Conservation (phyloP, 2,329 filamentous ascomycete species). For the Bipolaris victoriae region DNA sequence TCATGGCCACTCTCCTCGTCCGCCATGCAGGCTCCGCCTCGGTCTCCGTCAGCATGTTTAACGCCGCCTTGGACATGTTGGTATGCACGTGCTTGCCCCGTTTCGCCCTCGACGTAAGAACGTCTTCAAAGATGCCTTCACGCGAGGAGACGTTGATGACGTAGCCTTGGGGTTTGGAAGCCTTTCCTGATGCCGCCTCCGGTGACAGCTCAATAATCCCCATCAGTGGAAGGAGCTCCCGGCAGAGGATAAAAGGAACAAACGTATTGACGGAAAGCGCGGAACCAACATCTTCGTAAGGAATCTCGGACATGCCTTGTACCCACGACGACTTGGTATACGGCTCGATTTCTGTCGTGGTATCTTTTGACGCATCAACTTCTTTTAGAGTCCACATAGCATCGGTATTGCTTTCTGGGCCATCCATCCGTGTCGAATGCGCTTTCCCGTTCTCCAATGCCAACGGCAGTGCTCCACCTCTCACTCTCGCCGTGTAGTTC, state of each 20-base stretch:
- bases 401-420: not conserved
- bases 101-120: slow-evolving; percentile 7
- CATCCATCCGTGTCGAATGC: not conserved
- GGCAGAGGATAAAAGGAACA: slow-evolving; percentile 20
- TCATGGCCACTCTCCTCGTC: slow-evolving; percentile 12
- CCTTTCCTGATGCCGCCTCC: not conserved
- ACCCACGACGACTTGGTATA: slow-evolving; percentile 20
- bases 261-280: slow-evolving; percentile 24
- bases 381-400: not conserved
- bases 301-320: slow-evolving; percentile 19
- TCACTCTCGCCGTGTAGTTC: slow-evolving; percentile 13
- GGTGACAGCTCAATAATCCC: not conserved
- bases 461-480: slow-evolving; percentile 6
- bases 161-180: slow-evolving; percentile 14
- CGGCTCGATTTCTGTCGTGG: slow-evolving; percentile 3
- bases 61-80: slow-evolving; percentile 24
- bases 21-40: slow-evolving; percentile 18
- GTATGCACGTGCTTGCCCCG: slow-evolving; percentile 20
- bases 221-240: slow-evolving; percentile 20
- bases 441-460: not conserved
- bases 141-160: slow-evolving; percentile 26
- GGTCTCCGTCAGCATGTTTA: slow-evolving; percentile 26
- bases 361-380: not conserved
- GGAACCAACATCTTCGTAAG: slow-evolving; percentile 24
- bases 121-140: slow-evolving; percentile 24